Percentiles rank a stretch among this genome's conserved stretches.
Conservation (phyloP, 345 rosid species). For the Salix udensis region DNA sequence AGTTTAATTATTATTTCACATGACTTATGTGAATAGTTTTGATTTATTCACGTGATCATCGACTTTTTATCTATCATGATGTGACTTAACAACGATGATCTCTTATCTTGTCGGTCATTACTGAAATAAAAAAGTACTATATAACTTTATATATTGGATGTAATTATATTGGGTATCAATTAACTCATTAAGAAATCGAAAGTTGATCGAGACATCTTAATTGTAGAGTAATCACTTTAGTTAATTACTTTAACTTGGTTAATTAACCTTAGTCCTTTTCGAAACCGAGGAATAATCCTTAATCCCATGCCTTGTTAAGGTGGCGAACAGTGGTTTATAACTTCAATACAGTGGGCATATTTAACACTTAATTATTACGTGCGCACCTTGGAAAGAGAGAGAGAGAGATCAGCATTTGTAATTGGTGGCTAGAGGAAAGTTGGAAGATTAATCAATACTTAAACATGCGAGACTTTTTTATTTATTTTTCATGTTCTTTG, state of each 20-base stretch:
- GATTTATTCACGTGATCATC: background rate
- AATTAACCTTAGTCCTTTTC: conserved; percentile 8
- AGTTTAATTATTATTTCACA: conserved; percentile 9
- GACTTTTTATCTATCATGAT: background rate
- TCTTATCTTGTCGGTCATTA: background rate
- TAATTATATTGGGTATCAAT: background rate
- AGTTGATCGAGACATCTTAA: conserved; percentile 3
- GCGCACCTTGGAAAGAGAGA: background rate
- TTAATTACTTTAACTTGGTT: background rate
- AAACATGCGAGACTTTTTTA: background rate
- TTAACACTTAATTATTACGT: conserved; percentile 9
- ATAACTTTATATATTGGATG: background rate
- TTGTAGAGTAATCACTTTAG: background rate
- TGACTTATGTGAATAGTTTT: background rate
- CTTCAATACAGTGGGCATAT: conserved; percentile 27
- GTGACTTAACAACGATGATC: background rate
- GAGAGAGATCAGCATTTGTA: background rate
- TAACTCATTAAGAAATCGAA: background rate
- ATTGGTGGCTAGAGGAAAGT: background rate
- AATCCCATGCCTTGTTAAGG: conserved; percentile 6
- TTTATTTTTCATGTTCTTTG: background rate
- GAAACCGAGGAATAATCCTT: background rate
- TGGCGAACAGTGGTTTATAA: conserved; percentile 17
- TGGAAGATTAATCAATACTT: background rate
- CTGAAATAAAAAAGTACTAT: rapidly evolving